Evolutionary conservation across 148 eudicot species (phyloP).

Genomic region (Polygonum maritimum): DNA sequence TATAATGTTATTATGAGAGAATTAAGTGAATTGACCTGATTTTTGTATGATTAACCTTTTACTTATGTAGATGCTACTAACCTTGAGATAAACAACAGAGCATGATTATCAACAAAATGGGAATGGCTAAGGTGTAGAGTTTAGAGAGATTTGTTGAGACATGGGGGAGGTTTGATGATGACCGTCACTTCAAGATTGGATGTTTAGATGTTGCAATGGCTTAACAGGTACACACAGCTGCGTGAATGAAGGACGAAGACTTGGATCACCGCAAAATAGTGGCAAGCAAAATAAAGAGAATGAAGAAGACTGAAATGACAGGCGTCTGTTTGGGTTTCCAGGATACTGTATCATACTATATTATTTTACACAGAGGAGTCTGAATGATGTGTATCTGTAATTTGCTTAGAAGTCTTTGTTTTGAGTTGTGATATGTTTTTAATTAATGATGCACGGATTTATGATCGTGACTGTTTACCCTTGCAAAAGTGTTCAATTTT

Average conservation of each 20-base stretch:
- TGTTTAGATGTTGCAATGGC: neutral
- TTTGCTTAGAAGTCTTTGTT: neutral
- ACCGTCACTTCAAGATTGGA: constrained; percentile 31
- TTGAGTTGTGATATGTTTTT: constrained; percentile 5
- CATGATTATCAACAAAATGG: constrained; percentile 16
- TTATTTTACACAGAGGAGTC: constrained; percentile 23
- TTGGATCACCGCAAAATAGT: neutral
- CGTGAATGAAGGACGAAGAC: constrained; percentile 5
- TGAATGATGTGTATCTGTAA: constrained; percentile 31
- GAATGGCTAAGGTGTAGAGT: constrained; percentile 41
- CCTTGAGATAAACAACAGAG: neutral
- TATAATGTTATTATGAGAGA: too few relatives aligned
- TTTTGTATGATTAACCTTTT: neutral
- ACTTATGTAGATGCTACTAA: neutral
- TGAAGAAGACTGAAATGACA: too few relatives aligned
- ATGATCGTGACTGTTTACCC: neutral
- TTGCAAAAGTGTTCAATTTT: neutral
- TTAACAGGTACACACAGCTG: constrained; percentile 7
- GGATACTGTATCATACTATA: too few relatives aligned
- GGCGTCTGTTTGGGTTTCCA: too few relatives aligned
- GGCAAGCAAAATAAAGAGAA: neutral
- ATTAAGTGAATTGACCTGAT: too few relatives aligned
- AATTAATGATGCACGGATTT: neutral
- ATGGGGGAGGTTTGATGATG: constrained; percentile 36
- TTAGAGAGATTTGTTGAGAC: constrained; percentile 43